These are phyloP conservation scores for Alternaria angustiovoidea DNA, from an alignment of 2,329 filamentous ascomycete species.

Conservation along the genomic window DNA sequence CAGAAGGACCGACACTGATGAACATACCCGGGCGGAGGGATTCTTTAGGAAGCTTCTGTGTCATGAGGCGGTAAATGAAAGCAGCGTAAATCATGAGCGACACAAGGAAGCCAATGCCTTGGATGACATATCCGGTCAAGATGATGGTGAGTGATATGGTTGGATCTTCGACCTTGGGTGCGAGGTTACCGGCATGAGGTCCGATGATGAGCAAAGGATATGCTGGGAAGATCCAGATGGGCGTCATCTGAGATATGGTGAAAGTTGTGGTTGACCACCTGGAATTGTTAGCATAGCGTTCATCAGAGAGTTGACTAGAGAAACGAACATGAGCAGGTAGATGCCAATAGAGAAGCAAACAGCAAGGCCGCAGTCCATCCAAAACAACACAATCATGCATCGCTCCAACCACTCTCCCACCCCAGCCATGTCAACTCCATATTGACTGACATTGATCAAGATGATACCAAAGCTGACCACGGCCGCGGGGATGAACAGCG, in stretches of 20 bases:
- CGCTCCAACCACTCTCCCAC: constrained; percentile 58
- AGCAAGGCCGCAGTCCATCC: constrained; percentile 76
- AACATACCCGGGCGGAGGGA: constrained; percentile 83
- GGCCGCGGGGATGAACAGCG: constrained; percentile 76
- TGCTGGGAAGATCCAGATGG: constrained; percentile 86
- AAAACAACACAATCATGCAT: constrained; percentile 73
- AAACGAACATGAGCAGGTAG: constrained; percentile 73
- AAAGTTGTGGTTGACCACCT: constrained; percentile 72
- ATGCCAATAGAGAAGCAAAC: constrained; percentile 72
- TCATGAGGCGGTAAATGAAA: constrained; percentile 88
- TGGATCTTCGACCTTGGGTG: constrained; percentile 54
- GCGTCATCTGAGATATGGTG: constrained; percentile 84
- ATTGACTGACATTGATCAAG: constrained; percentile 75
- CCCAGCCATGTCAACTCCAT: constrained; percentile 67
- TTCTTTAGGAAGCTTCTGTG: constrained; percentile 81
- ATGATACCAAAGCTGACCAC: constrained; percentile 71
- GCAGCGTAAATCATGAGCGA: constrained; percentile 83
- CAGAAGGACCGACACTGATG: constrained; percentile 80
- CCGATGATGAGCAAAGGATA: constrained; percentile 82
- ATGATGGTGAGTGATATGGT: constrained; percentile 62
- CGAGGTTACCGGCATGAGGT: constrained; percentile 71
- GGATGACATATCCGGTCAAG: constrained; percentile 66
- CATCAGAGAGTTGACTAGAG: neutral
- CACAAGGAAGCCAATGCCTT: constrained; percentile 71
- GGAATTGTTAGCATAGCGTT: constrained; percentile 3